phyloP scores from a whole-genome alignment of 1,284 basidiomycete species.

The Leccinum huronense region DNA sequence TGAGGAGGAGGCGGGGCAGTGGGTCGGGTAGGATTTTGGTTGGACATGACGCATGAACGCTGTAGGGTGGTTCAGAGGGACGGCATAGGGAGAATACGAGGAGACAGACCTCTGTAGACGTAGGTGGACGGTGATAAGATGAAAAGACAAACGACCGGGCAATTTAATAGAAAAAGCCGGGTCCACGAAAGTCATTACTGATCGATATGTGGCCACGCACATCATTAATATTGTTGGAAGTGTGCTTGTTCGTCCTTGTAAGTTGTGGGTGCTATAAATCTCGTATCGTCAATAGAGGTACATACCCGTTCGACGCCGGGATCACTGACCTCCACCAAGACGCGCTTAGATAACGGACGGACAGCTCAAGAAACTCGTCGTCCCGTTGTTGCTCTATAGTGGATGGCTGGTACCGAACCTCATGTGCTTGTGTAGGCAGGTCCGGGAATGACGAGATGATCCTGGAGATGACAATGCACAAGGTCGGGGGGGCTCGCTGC shows the following conservation, averaged over 20 bases:
- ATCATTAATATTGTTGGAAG: conserved; percentile 25
- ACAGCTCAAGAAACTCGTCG: not conserved
- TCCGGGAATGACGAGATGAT: too few relatives aligned
- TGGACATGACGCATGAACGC: conserved; percentile 18
- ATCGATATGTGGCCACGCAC: conserved; percentile 27
- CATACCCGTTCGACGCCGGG: not conserved
- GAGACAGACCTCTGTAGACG: conserved; percentile 12
- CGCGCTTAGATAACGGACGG: not conserved
- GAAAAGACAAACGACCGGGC: conserved; percentile 1
- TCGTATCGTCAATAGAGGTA: conserved; percentile 1
- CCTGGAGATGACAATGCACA: too few relatives aligned
- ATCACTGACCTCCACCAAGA: not conserved
- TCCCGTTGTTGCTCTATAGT: conserved; percentile 3
- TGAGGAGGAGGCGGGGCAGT: conserved; percentile 7
- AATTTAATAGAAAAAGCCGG: conserved; percentile 27
- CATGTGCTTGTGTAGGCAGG: too few relatives aligned
- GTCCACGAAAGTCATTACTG: conserved; percentile 34
- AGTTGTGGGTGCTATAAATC: conserved; percentile 35
- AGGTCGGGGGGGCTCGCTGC: too few relatives aligned
- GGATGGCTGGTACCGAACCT: conserved; percentile 3
- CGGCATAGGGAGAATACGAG: not conserved
- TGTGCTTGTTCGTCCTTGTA: conserved; percentile 43
- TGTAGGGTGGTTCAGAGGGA: conserved; percentile 5
- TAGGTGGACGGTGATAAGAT: not conserved
- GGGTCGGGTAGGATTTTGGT: conserved; percentile 9